A percentile compares a stretch with the other conserved stretches of the same genome.
These are phyloP conservation scores for Zelopaecilomyces penicillatus DNA, from an alignment of 2,329 filamentous ascomycete genomes.

Conservation along the genomic window DNA sequence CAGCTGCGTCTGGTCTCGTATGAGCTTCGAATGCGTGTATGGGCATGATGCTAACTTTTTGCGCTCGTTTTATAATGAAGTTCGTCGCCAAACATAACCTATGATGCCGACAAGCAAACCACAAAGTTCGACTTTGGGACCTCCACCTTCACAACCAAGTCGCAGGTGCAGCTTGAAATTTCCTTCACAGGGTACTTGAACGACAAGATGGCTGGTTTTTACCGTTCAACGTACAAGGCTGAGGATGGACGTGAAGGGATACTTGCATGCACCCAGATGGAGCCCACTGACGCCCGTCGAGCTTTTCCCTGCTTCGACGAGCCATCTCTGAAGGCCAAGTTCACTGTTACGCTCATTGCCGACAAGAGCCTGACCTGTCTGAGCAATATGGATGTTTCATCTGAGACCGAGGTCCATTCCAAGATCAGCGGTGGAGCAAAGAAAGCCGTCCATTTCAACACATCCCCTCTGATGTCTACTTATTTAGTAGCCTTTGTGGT, in stretches of 20 bases:
- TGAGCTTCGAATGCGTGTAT: no score
- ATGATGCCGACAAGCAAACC: slow-evolving; percentile 72
- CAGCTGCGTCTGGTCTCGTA: no score
- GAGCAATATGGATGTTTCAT: slow-evolving; percentile 92
- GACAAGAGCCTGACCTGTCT: slow-evolving; percentile 86
- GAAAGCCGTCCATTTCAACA: slow-evolving; percentile 83
- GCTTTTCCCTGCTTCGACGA: slow-evolving; percentile 97
- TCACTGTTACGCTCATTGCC: slow-evolving; percentile 82
- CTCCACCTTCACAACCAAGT: slow-evolving; percentile 56
- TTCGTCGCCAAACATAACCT: slow-evolving; percentile 43
- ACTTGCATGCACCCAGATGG: slow-evolving; percentile 90
- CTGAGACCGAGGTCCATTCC: slow-evolving; percentile 57
- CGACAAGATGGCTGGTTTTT: slow-evolving; percentile 97
- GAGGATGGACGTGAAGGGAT: slow-evolving; percentile 70
- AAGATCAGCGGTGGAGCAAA: slow-evolving; percentile 38
- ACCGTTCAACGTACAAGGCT: slow-evolving; percentile 87
- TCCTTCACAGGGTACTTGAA: slow-evolving; percentile 71
- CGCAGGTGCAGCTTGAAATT: slow-evolving; percentile 57
- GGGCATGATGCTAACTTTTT: no score
- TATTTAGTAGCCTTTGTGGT: slow-evolving; percentile 93
- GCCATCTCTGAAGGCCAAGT: slow-evolving; percentile 85
- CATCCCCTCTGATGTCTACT: slow-evolving; percentile 88
- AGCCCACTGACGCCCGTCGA: slow-evolving; percentile 84
- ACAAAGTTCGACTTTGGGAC: slow-evolving; percentile 74
- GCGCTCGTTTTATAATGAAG: slow-evolving; percentile 2